These are phyloP conservation scores for Acacia acuminata DNA, from an alignment of 306 rosid species.

Conservation along the genomic window DNA sequence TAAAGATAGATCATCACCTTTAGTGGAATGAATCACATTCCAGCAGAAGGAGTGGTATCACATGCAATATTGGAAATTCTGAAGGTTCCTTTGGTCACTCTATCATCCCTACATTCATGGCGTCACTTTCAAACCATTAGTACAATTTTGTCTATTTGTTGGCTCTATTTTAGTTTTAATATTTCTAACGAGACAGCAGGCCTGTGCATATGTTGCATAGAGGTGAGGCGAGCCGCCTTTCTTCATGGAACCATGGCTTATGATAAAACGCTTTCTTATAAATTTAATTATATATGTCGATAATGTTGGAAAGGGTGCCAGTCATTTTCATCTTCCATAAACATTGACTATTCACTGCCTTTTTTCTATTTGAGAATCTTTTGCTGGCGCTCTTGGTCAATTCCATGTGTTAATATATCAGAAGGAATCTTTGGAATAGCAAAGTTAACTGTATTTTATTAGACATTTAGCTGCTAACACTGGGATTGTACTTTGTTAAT, in stretches of 20 bases:
- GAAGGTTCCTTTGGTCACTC: slow-evolving; percentile 29
- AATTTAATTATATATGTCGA: not conserved
- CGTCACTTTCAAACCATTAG: slow-evolving; percentile 41
- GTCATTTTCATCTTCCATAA: slow-evolving; percentile 44
- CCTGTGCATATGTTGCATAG: not conserved
- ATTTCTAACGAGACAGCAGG: slow-evolving; percentile 6
- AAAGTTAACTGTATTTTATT: slow-evolving; percentile 30
- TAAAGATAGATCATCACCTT: not conserved
- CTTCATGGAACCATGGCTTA: not conserved
- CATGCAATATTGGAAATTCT: slow-evolving; percentile 32
- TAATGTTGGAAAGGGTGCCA: slow-evolving; percentile 41
- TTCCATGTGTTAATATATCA: slow-evolving; percentile 28
- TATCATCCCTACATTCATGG: slow-evolving; percentile 24
- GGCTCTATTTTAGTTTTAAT: slow-evolving; percentile 15
- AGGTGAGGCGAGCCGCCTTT: not conserved
- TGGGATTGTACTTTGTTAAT: slow-evolving; percentile 30
- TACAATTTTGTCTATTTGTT: slow-evolving; percentile 42
- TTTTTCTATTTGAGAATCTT: slow-evolving; percentile 45
- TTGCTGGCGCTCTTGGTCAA: slow-evolving; percentile 11
- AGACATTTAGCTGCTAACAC: slow-evolving; percentile 1
- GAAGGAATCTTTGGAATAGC: slow-evolving; percentile 34
- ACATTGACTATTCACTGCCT: slow-evolving; percentile 28
- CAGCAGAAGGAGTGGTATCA: slow-evolving; percentile 35
- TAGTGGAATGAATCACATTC: not conserved
- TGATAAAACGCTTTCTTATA: not conserved